A percentile compares a stretch with the other conserved stretches of the same genome.
These are phyloP conservation scores for Alternaria ventricosa DNA, from an alignment of 2,329 filamentous ascomycete species.

Conservation along the genomic window DNA sequence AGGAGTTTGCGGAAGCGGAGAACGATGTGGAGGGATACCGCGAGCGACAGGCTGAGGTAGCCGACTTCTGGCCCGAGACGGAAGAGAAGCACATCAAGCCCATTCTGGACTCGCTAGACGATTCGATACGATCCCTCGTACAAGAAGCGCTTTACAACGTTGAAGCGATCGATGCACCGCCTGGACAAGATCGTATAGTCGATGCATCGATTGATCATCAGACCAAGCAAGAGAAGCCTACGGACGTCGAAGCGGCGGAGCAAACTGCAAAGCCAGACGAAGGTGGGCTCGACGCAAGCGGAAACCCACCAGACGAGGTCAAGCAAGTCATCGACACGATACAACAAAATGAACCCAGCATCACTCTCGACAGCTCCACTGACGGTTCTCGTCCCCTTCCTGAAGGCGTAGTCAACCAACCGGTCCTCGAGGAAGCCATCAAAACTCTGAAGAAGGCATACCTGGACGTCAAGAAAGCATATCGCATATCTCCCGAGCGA, in stretches of 20 bases:
- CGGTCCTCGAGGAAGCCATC: conserved; percentile 52
- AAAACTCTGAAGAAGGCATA: conserved; percentile 77
- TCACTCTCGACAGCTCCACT: conserved; percentile 35
- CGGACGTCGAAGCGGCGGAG: conserved; percentile 14
- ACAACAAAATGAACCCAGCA: conserved; percentile 31
- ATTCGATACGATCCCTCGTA: conserved; percentile 68
- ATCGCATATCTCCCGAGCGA: conserved; percentile 77
- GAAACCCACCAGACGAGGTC: conserved; percentile 23
- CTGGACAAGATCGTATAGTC: conserved; percentile 41
- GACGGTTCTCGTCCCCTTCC: conserved; percentile 41
- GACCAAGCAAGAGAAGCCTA: conserved; percentile 7
- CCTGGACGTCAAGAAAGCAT: conserved; percentile 79
- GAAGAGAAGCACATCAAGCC: conserved; percentile 83
- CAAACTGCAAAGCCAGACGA: conserved; percentile 14
- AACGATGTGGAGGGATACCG: conserved; percentile 73
- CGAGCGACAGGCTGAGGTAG: conserved; percentile 76
- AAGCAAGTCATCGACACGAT: conserved; percentile 32
- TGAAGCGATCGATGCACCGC: conserved; percentile 36
- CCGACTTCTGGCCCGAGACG: conserved; percentile 80
- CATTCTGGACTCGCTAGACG: conserved; percentile 65
- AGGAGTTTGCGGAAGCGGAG: conserved; percentile 76
- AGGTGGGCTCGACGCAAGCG: conserved; percentile 12
- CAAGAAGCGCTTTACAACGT: conserved; percentile 64
- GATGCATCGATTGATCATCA: conserved; percentile 37
- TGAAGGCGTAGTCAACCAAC: conserved; percentile 34